Evolutionary conservation across 2,329 filamentous ascomycete genomes (phyloP), one percentile per base, ranked within the genome.

Genomic region (Paraphoma sp.): DNA sequence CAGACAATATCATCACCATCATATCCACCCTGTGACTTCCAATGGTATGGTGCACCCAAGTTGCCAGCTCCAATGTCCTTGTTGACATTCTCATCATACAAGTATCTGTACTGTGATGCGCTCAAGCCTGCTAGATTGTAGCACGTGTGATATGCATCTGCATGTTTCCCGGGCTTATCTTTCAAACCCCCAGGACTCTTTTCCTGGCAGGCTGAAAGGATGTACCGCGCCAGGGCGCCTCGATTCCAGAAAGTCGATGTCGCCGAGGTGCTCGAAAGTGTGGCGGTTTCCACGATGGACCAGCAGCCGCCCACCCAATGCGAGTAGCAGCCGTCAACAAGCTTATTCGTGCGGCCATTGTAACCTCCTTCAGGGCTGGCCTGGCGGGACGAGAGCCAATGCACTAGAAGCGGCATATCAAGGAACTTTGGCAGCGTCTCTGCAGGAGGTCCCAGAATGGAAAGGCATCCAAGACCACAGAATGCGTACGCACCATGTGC

Each of bases 231-330:
- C 67, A 98, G 80, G 6, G 91, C 95, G 70, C 95, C 89, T 51
- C 92, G 88, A 76, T 88, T 93, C 83, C 92, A 97, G 45, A 93
- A 78, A 1, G 23, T 23, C 23, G 23, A 23, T 23, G 23, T 23
- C 23, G 23, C 23, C 2, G 23, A 23, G 23, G 23, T 23, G 17
- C 31, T 29, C 23, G 42, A n/a, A 23, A 18, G 4, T 14, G 85
- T 84, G 52, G 89, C 89, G 54, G 92, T 91, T 80, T 97, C 90
- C 65, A 98, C 83, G 63, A 99, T 79, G 45, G 94, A 89, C 92
- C 93, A 99, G 80, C 93, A 98, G 52, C 90, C 91, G 52, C 95
- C 95, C 33, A 97, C 90, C 95, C 95, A 99, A 78, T 97, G 94
- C 74, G 92, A 96, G 80, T 99, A 99, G 80, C 95, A 99, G 45